Conservation (phyloP, 106 monocot species). For the Dioscorea alata region DNA sequence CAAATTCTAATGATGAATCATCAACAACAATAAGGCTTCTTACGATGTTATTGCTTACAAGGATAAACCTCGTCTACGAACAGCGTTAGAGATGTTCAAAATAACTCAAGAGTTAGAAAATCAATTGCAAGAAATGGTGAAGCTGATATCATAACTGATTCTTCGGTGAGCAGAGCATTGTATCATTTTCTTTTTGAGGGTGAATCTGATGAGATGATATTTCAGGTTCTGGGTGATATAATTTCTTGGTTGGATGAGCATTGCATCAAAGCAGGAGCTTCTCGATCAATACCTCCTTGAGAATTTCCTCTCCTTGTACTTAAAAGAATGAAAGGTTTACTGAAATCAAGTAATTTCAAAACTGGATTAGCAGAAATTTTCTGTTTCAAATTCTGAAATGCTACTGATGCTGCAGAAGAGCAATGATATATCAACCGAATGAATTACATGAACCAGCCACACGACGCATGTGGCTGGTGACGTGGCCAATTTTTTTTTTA, state of each 20-base stretch:
- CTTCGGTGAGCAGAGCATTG: constrained; percentile 76
- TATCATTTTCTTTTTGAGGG: constrained; percentile 84
- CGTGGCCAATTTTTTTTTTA: too few species aligned
- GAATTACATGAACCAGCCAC: too few species aligned
- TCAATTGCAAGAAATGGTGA: constrained; percentile 71
- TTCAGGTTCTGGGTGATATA: constrained; percentile 65
- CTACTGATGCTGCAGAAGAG: too few species aligned
- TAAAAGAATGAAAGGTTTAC: too few species aligned
- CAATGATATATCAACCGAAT: too few species aligned
- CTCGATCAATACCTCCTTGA: background rate
- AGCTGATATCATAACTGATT: constrained; percentile 68
- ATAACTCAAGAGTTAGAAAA: constrained; percentile 77
- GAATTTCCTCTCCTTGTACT: too few species aligned
- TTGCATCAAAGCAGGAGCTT: constrained; percentile 7
- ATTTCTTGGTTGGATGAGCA: constrained; percentile 62
- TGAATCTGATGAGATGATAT: constrained; percentile 78
- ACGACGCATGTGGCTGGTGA: too few species aligned
- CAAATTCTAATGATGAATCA: too few species aligned
- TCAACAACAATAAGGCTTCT: too few species aligned
- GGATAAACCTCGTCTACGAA: constrained; percentile 75
- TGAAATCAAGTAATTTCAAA: too few species aligned
- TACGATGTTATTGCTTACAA: constrained; percentile 87
- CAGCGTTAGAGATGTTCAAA: constrained; percentile 59
- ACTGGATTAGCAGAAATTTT: too few species aligned
- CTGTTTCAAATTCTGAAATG: too few species aligned